These are phyloP conservation scores for Malassezia obtusa DNA, from an alignment of 1,284 basidiomycete species.

Conservation along the genomic window DNA sequence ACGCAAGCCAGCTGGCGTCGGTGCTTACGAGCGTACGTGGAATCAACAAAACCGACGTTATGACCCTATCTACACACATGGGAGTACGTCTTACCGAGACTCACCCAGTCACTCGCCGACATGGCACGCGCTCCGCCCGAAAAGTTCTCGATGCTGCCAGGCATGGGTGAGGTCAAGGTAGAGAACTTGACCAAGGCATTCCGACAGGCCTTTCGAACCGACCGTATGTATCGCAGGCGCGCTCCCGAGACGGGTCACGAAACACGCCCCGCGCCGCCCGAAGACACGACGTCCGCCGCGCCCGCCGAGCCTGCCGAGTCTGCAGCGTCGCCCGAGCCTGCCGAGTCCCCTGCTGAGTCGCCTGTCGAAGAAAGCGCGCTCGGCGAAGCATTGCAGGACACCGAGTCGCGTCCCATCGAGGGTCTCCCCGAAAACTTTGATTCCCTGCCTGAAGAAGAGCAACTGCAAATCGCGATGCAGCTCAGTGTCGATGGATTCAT, in stretches of 20 bases:
- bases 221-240: neutral
- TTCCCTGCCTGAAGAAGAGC: conserved; percentile 25
- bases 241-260: neutral
- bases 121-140: conserved; percentile 53
- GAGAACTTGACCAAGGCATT: conserved; percentile 56
- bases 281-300: neutral
- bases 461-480: conserved; percentile 26
- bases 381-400: neutral
- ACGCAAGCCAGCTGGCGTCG: conserved; percentile 68
- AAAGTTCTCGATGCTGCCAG: conserved; percentile 71
- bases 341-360: neutral
- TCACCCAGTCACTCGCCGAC: conserved; percentile 49
- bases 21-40: conserved; percentile 80
- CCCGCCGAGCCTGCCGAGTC: neutral
- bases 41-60: conserved; percentile 94
- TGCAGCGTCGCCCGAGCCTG: neutral
- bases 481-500: conserved; percentile 3
- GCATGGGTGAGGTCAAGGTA: conserved; percentile 89
- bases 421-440: conserved; percentile 20
- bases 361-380: too few species aligned
- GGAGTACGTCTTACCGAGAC: conserved; percentile 59
- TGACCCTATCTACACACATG: conserved; percentile 81
- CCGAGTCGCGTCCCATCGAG: neutral
- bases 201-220: conserved; percentile 50
- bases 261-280: neutral